Conservation (phyloP, 139 green algal species). For the Chlorella sorokiniana region DNA sequence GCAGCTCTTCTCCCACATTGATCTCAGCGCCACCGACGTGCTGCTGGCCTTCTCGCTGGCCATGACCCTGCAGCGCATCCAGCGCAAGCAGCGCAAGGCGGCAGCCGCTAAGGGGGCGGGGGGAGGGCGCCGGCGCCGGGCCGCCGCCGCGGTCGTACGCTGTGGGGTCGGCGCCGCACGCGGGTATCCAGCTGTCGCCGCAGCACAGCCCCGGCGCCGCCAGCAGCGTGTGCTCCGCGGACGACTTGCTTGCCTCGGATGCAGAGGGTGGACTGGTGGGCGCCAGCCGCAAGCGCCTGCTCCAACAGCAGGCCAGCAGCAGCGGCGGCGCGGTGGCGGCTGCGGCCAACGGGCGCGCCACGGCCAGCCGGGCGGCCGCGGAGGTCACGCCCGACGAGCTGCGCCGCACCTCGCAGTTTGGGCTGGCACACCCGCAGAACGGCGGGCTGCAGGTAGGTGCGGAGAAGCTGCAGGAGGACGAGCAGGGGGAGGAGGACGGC, state of each 20-base stretch:
- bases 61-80: conserved; percentile 39
- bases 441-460: conserved; percentile 1
- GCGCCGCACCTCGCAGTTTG: neutral
- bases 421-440: neutral
- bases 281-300: neutral
- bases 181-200: conserved; percentile 16
- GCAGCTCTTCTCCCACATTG: conserved; percentile 59
- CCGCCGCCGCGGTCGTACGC: too few species aligned
- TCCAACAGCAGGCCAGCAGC: conserved; percentile 1
- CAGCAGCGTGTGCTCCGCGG: neutral
- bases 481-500: neutral
- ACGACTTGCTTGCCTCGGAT: conserved; percentile 11
- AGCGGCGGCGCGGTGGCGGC: neutral
- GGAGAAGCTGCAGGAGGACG: neutral
- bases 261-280: neutral
- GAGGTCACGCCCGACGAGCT: neutral
- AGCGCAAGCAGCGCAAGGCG: conserved; percentile 12
- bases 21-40: conserved; percentile 58
- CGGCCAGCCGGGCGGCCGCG: neutral
- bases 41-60: conserved; percentile 55
- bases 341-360: neutral
- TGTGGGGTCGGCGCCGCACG: too few species aligned
- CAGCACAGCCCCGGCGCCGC: conserved; percentile 14
- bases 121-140: too few species aligned
- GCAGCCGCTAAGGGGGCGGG: neutral